These are phyloP conservation scores for Pleurotus platypus DNA, from an alignment of 768 basidiomycete species.

Conservation along the genomic window DNA sequence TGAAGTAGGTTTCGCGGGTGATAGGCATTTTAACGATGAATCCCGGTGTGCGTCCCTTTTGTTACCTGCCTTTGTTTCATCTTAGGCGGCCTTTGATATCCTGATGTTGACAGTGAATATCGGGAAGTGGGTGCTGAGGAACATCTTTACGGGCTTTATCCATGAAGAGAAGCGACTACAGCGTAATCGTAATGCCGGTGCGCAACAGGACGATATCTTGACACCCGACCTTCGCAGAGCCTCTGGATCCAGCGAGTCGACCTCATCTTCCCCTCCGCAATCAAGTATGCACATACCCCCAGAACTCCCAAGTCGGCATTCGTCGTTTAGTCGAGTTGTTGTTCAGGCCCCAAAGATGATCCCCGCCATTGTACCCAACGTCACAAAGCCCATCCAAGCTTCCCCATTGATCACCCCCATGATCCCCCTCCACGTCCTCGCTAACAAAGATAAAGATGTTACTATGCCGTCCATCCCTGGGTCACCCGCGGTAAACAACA, in stretches of 20 bases:
- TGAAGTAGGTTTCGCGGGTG: slow-evolving; percentile 70
- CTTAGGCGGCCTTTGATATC: slow-evolving; percentile 4
- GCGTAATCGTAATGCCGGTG: slow-evolving; percentile 25
- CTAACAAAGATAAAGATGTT: slow-evolving; percentile 22
- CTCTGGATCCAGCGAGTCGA: neutral
- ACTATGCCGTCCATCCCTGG: slow-evolving; percentile 36
- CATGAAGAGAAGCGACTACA: slow-evolving; percentile 57
- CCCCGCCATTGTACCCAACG: slow-evolving; percentile 54
- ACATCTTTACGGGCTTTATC: slow-evolving; percentile 79
- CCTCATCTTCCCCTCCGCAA: slow-evolving; percentile 1
- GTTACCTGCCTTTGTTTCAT: slow-evolving; percentile 4
- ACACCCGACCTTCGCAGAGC: slow-evolving; percentile 17
- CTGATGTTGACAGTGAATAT: slow-evolving; percentile 63
- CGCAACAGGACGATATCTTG: slow-evolving; percentile 11
- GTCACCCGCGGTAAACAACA: slow-evolving; percentile 26
- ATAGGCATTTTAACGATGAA: slow-evolving; percentile 71
- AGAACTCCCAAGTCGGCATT: neutral
- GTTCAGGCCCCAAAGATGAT: slow-evolving; percentile 63
- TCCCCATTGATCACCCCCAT: slow-evolving; percentile 60
- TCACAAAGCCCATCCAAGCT: slow-evolving; percentile 37
- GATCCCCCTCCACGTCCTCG: slow-evolving; percentile 41
- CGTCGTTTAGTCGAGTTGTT: slow-evolving; percentile 35
- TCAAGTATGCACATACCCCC: slow-evolving; percentile 2
- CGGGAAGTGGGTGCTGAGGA: slow-evolving; percentile 87
- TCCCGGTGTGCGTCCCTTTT: slow-evolving; percentile 58